Evolutionary conservation across 1,139 yeast genomes (phyloP), one percentile per base, ranked within the genome.

Genomic region (Pichia sp.): DNA sequence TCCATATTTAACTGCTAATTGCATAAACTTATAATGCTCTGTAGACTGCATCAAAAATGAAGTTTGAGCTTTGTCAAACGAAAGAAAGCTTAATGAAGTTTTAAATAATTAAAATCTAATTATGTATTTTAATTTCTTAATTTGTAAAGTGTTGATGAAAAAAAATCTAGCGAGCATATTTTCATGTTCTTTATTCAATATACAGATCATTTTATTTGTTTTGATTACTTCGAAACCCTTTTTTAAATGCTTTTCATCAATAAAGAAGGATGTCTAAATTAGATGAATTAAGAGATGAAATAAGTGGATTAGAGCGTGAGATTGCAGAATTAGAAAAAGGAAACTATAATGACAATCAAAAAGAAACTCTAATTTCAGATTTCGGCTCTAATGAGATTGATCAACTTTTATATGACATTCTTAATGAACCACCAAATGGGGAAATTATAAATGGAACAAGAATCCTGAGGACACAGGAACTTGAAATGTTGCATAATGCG

Each of bases 1-100:
- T 0, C 87, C 87, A 58, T 78, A 66, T 29, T 64, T 61, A 26
- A 79, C 56, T 2, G 85, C 82, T 26, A 61, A 53, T 39, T 61
- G 57, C 84, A 80, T 80, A 55, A 66, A 73, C 42, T 55, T 49
- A 41, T 58, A 57, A 41, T 62, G 65, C 16, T 39, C 39, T 6
- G 36, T n/a, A 4, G 51, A n/a, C 6, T 40, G 32, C 45, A 46
- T 46, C 20, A 11, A 27, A 27, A 8, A 12, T 6, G 11, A 27
- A 8, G 6, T 26, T 10, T 23, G n/a, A n/a, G n/a, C n/a, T n/a
- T n/a, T n/a, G n/a, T n/a, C n/a, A n/a, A n/a, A n/a, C n/a, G n/a
- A n/a, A n/a, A n/a, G n/a, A n/a, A n/a, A n/a, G n/a, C n/a, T n/a
- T n/a, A n/a, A n/a, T n/a, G n/a, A n/a, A n/a, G n/a, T n/a, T n/a